Conservation (phyloP, 2,329 filamentous ascomycete species). For the Didymella exigua region DNA sequence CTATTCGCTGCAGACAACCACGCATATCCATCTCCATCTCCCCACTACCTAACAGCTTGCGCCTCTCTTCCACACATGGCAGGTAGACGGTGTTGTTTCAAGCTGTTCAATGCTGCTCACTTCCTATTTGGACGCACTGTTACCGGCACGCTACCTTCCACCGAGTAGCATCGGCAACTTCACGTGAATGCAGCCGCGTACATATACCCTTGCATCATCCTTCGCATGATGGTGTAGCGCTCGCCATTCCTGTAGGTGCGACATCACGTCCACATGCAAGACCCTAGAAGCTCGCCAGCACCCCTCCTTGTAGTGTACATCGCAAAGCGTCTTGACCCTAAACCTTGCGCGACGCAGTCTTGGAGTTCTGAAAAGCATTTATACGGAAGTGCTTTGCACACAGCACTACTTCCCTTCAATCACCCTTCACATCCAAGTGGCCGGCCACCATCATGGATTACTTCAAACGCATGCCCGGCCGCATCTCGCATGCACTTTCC, state of each 20-base stretch:
- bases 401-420: neutral
- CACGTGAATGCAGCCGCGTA: conserved; percentile 1
- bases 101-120: conserved; percentile 12
- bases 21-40: conserved; percentile 10
- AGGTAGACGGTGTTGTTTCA: conserved; percentile 23
- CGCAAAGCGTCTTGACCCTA: neutral
- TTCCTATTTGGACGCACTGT: conserved; percentile 17
- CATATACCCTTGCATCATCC: conserved; percentile 21
- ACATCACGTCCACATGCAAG: conserved; percentile 4
- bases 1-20: conserved; percentile 11
- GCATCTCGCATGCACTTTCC: conserved; percentile 25
- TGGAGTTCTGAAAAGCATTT: neutral
- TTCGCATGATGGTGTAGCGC: conserved; percentile 24
- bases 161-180: conserved; percentile 7
- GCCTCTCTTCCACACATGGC: conserved; percentile 22
- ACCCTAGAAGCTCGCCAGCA: conserved; percentile 7
- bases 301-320: conserved; percentile 2
- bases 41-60: conserved; percentile 12
- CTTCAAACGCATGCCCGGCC: conserved; percentile 22
- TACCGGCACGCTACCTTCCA: conserved; percentile 2
- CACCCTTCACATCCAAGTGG: neutral
- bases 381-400: neutral
- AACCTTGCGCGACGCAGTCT: neutral
- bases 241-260: conserved; percentile 22
- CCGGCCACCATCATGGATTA: conserved; percentile 29